phyloP scores from a whole-genome alignment of 805 yeast genomes.

The Kluyveromyces lactis region DNA sequence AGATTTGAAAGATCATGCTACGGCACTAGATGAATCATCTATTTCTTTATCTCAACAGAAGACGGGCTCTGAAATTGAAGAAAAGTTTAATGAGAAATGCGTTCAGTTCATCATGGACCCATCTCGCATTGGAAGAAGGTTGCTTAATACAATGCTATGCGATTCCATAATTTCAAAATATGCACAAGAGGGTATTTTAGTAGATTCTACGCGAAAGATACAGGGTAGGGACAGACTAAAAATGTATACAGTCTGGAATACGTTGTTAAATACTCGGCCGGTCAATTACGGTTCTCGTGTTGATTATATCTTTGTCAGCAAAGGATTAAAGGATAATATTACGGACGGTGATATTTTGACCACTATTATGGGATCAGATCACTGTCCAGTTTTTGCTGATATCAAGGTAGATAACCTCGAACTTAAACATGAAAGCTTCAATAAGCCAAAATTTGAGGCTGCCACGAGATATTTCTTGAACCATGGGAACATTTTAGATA shows the following conservation, averaged over 20 bases:
- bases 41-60: constrained; percentile 30
- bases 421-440: constrained; percentile 3
- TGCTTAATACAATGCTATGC: constrained; percentile 39
- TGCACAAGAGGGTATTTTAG: constrained; percentile 36
- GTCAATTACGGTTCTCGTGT: constrained; percentile 83
- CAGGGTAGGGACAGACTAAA: constrained; percentile 48
- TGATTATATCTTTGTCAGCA: constrained; percentile 59
- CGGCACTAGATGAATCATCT: constrained; percentile 32
- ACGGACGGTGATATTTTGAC: constrained; percentile 52
- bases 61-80: constrained; percentile 30
- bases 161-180: constrained; percentile 28
- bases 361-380: constrained; percentile 77
- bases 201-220: constrained; percentile 49
- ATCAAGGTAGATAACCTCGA: constrained; percentile 24
- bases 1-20: constrained; percentile 79
- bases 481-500: constrained; percentile 28
- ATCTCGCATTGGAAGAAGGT: constrained; percentile 33
- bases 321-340: constrained; percentile 27
- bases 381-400: constrained; percentile 84
- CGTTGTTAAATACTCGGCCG: constrained; percentile 64
- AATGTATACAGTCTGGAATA: constrained; percentile 91
- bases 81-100: constrained; percentile 23
- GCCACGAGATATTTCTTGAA: constrained; percentile 36
- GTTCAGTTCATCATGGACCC: constrained; percentile 30
- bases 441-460: constrained; percentile 46